phyloP scores from a whole-genome alignment of 2,329 filamentous ascomycete species.

The Talaromyces sp. region DNA sequence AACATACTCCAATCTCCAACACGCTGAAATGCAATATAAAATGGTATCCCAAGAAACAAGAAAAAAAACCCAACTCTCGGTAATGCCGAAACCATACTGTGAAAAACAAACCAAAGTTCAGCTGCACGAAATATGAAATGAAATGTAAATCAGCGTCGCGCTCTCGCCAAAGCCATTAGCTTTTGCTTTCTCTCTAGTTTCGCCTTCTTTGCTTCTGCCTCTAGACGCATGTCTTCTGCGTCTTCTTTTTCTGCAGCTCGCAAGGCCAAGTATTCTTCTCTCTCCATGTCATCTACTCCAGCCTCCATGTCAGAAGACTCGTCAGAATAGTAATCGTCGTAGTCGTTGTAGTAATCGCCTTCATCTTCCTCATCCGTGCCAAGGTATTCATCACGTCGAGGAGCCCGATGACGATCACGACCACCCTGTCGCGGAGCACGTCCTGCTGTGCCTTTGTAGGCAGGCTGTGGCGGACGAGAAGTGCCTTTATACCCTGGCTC shows the following conservation, averaged over 20 bases:
- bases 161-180: conserved; percentile 32
- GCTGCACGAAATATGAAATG: conserved; percentile 14
- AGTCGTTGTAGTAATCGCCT: conserved; percentile 33
- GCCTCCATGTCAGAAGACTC: conserved; percentile 48
- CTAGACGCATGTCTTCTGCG: conserved; percentile 38
- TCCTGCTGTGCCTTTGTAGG: conserved; percentile 40
- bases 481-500: conserved; percentile 34
- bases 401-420: conserved; percentile 21
- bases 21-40: conserved; percentile 11
- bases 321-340: conserved; percentile 40
- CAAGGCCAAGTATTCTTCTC: conserved; percentile 39
- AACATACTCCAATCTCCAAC: conserved; percentile 2
- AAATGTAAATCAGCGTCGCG: conserved; percentile 18
- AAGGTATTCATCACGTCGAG: conserved; percentile 37
- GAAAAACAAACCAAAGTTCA: not conserved
- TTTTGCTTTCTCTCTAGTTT: conserved; percentile 42
- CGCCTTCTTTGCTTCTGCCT: conserved; percentile 40
- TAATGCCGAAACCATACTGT: conserved; percentile 18
- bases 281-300: conserved; percentile 40
- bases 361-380: conserved; percentile 45
- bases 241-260: conserved; percentile 40
- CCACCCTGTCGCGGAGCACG: conserved; percentile 23
- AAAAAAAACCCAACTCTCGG: not conserved
- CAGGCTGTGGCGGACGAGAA: conserved; percentile 23
- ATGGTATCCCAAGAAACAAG: not conserved